phyloP scores from a whole-genome alignment of 2,329 filamentous ascomycete genomes.

The Catunica adiposa region DNA sequence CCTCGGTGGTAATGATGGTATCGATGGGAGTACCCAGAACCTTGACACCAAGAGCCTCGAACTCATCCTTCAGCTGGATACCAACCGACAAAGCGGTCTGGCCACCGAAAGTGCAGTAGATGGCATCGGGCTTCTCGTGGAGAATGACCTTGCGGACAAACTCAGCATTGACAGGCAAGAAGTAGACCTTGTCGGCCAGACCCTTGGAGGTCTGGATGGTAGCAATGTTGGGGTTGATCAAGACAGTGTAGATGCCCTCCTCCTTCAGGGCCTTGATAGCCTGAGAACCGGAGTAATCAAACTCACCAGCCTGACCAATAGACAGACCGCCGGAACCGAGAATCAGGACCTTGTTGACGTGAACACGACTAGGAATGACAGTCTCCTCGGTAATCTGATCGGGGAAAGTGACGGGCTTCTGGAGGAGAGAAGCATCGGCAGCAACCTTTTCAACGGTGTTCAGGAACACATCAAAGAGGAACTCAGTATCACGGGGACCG shows the following conservation, averaged over 20 bases:
- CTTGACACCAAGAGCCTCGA: constrained; percentile 78
- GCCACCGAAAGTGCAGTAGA: constrained; percentile 94
- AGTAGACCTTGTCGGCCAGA: constrained; percentile 96
- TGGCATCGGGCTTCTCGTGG: constrained; percentile 85
- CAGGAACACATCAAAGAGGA: constrained; percentile 93
- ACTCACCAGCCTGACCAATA: constrained; percentile 96
- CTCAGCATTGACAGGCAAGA: constrained; percentile 88
- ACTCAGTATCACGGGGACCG: constrained; percentile 88
- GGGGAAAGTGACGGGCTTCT: constrained; percentile 66
- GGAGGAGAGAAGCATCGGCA: constrained; percentile 47
- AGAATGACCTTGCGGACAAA: constrained; percentile 96
- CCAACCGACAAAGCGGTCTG: constrained; percentile 94
- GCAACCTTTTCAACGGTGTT: constrained; percentile 61
- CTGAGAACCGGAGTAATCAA: constrained; percentile 96
- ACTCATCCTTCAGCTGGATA: constrained; percentile 95
- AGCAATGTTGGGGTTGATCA: constrained; percentile 98
- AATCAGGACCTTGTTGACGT: constrained; percentile 86
- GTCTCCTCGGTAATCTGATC: constrained; percentile 66
- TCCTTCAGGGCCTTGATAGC: constrained; percentile 97
- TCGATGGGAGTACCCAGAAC: constrained; percentile 94
- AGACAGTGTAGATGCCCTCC: constrained; percentile 91
- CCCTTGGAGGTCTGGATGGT: constrained; percentile 98
- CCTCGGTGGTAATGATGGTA: constrained; percentile 96
- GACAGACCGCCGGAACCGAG: constrained; percentile 88
- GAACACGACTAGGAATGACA: constrained; percentile 34